Evolutionary conservation across 768 basidiomycete genomes (phyloP).

Genomic region (Porphyrellus cyaneotinctus): DNA sequence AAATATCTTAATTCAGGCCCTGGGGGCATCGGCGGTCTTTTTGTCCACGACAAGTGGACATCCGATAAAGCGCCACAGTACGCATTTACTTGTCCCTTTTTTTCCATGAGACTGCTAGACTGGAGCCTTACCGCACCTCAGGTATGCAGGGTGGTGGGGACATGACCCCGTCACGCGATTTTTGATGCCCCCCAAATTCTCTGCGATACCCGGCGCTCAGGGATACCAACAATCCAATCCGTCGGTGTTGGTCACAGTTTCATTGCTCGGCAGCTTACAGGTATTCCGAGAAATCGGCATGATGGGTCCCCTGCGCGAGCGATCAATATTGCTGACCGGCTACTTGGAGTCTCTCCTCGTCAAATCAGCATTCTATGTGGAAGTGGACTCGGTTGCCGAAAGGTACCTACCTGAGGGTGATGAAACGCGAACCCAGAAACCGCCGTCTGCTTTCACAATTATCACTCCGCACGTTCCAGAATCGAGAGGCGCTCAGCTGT

Average conservation of each 20-base stretch:
- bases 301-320: conserved; percentile 61
- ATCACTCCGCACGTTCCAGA: conserved; percentile 74
- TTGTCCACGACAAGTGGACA: conserved; percentile 81
- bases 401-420: conserved; percentile 24
- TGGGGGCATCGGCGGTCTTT: conserved; percentile 95
- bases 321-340: conserved; percentile 67
- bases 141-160: conserved; percentile 98
- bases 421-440: conserved; percentile 10
- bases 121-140: conserved; percentile 31
- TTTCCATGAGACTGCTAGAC: conserved; percentile 3
- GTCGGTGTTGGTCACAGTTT: conserved; percentile 69
- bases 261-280: conserved; percentile 80
- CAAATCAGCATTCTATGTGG: conserved; percentile 60
- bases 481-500: conserved; percentile 82
- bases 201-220: conserved; percentile 83
- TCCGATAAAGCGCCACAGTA: conserved; percentile 59
- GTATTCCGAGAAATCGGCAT: conserved; percentile 78
- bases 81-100: conserved; percentile 23
- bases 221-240: conserved; percentile 98
- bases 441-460: conserved; percentile 72
- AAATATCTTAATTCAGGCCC: conserved; percentile 97
- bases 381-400: conserved; percentile 33
- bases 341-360: conserved; percentile 63
- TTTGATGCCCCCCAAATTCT: conserved; percentile 80
- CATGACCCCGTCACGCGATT: conserved; percentile 86